phyloP scores from a whole-genome alignment of 257 asterid genomes.

The Plantago elongata region DNA sequence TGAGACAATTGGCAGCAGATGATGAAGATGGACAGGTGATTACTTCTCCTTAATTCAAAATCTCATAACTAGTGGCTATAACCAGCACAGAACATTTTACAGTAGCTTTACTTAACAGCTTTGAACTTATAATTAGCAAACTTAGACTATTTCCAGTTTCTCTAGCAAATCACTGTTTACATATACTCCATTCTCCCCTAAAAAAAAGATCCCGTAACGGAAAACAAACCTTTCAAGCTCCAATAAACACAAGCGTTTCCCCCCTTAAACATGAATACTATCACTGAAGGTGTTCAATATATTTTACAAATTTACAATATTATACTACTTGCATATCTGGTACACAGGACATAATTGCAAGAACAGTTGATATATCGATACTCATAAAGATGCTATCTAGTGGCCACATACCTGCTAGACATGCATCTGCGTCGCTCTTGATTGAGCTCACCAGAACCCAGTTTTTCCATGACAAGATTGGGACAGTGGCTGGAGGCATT shows the following conservation, averaged over 20 bases:
- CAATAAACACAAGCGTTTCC: neutral
- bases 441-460: slow-evolving; percentile 52
- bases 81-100: too few species aligned
- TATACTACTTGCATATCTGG: neutral
- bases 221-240: too few species aligned
- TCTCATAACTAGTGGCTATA: neutral
- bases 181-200: too few species aligned
- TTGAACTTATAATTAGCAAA: too few species aligned
- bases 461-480: slow-evolving; percentile 35
- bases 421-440: slow-evolving; percentile 48
- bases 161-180: too few species aligned
- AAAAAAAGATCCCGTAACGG: too few species aligned
- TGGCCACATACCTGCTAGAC: slow-evolving; percentile 51
- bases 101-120: too few species aligned
- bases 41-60: slow-evolving; percentile 8
- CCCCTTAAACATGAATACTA: too few species aligned
- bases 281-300: too few species aligned
- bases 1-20: slow-evolving; percentile 56
- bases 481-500: slow-evolving; percentile 58
- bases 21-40: slow-evolving; percentile 54
- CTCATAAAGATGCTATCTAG: slow-evolving; percentile 60
- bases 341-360: slow-evolving; percentile 49
- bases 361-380: slow-evolving; percentile 39
- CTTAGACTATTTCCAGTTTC: too few species aligned
- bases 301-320: slow-evolving; percentile 1